phyloP scores from a whole-genome alignment of 2,329 filamentous ascomycete genomes.

The Aspergillus jensenii region DNA sequence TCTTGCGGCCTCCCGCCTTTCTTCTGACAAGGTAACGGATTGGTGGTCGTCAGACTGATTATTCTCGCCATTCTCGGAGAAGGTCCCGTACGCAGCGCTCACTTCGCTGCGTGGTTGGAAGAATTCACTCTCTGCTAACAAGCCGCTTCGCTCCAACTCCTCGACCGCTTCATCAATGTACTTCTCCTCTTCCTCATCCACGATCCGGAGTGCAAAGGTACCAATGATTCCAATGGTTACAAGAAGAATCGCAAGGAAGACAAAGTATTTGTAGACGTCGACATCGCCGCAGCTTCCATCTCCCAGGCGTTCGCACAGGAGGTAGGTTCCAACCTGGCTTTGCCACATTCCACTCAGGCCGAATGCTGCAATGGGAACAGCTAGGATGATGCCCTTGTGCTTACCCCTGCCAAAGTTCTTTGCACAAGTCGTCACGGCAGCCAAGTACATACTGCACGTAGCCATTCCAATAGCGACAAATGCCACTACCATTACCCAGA shows the following conservation, averaged over 20 bases:
- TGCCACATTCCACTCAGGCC: constrained; percentile 95
- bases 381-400: constrained; percentile 84
- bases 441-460: constrained; percentile 86
- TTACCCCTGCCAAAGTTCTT: constrained; percentile 95
- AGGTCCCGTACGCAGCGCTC: constrained; percentile 47
- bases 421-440: constrained; percentile 88
- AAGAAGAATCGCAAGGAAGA: constrained; percentile 77
- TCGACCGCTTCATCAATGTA: constrained; percentile 89
- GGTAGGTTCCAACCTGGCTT: constrained; percentile 77
- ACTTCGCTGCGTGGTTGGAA: constrained; percentile 56
- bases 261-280: constrained; percentile 81
- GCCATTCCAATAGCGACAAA: constrained; percentile 81
- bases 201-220: constrained; percentile 70
- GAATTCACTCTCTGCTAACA: constrained; percentile 70
- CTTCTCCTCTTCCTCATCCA: constrained; percentile 73
- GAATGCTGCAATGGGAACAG: constrained; percentile 87
- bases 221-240: constrained; percentile 71
- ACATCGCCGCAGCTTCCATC: constrained; percentile 60
- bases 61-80: constrained; percentile 39
- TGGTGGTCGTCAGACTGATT: constrained; percentile 44
- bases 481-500: constrained; percentile 78
- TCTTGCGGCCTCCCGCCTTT: constrained; percentile 22
- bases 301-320: constrained; percentile 71
- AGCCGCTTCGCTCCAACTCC: constrained; percentile 83
- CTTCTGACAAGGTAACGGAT: constrained; percentile 28